These are phyloP conservation scores for Cryptococcus sp. DNA, from an alignment of 1,284 basidiomycete genomes.

Conservation along the genomic window DNA sequence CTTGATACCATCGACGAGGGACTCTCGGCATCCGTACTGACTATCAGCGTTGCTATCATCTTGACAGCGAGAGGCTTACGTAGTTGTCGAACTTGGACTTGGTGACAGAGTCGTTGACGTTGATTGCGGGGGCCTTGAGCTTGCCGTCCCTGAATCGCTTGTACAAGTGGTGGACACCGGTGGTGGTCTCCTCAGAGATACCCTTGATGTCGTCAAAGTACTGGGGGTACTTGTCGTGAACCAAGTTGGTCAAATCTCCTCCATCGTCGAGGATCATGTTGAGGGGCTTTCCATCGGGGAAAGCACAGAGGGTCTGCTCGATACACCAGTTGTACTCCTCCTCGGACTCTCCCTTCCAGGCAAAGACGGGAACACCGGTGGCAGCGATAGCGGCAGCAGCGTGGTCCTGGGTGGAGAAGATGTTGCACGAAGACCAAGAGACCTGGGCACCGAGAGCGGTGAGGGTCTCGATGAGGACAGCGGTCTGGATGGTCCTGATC, in stretches of 20 bases:
- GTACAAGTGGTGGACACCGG: slow-evolving; percentile 99
- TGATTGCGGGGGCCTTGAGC: slow-evolving; percentile 98
- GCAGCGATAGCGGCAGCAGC: slow-evolving; percentile 97
- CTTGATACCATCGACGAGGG: slow-evolving; percentile 99
- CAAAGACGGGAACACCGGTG: slow-evolving; percentile 95
- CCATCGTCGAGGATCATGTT: slow-evolving; percentile 99
- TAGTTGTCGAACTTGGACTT: slow-evolving; percentile 93
- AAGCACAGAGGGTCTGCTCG: slow-evolving; percentile 83
- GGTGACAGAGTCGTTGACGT: slow-evolving; percentile 99
- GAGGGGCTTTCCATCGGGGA: slow-evolving; percentile 65
- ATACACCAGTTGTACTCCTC: slow-evolving; percentile 99
- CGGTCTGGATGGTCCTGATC: slow-evolving; percentile 88
- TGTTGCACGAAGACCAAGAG: slow-evolving; percentile 99
- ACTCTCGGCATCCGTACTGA: slow-evolving; percentile 98
- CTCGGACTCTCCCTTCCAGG: slow-evolving; percentile 99
- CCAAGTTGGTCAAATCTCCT: slow-evolving; percentile 90
- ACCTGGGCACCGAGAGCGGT: slow-evolving; percentile 94
- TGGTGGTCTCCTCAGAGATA: slow-evolving; percentile 98
- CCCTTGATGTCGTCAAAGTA: slow-evolving; percentile 81
- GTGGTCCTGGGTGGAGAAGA: slow-evolving; percentile 99
- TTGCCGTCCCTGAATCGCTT: slow-evolving; percentile 92
- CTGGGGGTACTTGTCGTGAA: slow-evolving; percentile 95
- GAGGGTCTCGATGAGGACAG: slow-evolving; percentile 94
- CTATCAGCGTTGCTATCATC: slow-evolving; percentile 48
- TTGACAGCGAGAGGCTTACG: slow-evolving; percentile 28